Base-by-base conservation (phyloP, 208 protist genomes). In the Acanthamoeba castellanii region DNA sequence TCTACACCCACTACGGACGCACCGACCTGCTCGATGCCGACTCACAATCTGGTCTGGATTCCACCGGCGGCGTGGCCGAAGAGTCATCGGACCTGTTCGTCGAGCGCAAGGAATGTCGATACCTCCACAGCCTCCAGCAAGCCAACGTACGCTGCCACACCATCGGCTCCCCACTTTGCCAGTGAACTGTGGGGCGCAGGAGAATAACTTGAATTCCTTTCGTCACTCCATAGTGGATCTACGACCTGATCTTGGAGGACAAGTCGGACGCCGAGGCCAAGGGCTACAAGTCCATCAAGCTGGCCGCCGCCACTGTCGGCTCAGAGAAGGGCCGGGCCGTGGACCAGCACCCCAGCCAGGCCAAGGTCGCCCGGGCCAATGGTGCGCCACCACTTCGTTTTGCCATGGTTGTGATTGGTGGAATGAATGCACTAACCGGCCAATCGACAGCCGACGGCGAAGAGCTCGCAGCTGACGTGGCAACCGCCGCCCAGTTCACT, bases 1-100 rank as follows among this genome's bases (percentile, higher is more conserved):
- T 76, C 68, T 76, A 76, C 30, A 76, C 68, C 5, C 68, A 76
- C 68, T 76, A 76, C 18, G 68, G 68, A 42, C 68, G 68, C n/a
- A 76, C 68, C 14, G 68, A 76, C 30, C 34, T 76, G 68, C 68
- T 76, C 34, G 68, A 45, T 42, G 37, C 37, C 32, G 34, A 45
- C 68, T 32, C 32, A 3, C 11, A n/a, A n/a, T n/a, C 66, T 22
- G 68, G 16, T 9, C n/a, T 27, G 16, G 68, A 45, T 18, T 42
- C 22, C 34, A 11, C n/a, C 25, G 32, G 16, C 25, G 32, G 16
- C 30, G 30, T 25, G 68, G 42, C 68, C 14, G 68, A 76, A 11
- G 68, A 76, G 20, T 64, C 57, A 7, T 27, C 57, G 13, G 57
- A 64, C 20, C 68, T 76, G 13, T 76, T 76, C 68, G 18, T 76